Evolutionary conservation across 139 green algal species (phyloP), one percentile per base, ranked within the genome.

Genomic region (Chlorella sp.): DNA sequence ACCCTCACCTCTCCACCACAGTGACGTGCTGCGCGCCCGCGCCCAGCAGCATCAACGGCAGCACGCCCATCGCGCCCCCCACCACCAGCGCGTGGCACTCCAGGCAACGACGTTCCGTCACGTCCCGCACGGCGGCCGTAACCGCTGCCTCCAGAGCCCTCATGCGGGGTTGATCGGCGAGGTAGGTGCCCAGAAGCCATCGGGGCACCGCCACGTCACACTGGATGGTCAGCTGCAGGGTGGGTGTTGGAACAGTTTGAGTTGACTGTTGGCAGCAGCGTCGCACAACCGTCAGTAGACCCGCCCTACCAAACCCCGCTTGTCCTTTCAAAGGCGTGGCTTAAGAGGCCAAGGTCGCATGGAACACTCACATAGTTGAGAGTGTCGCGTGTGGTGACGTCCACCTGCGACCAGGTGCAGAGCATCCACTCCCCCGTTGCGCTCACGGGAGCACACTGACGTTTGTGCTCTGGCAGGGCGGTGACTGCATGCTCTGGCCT

Each of bases 21-120:
- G 90, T 94, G 4, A 93, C 91, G 74, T 96, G 91, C 17, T 66
- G 35, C 1, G 91, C 91, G 14, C 91, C 91, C 24, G 86, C 85
- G 10, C 76, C 60, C 63, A 96, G 80, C 4, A 86, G 86, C 66
- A 83, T 73, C 75, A 93, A 32, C 2, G 63, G 62, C 70, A 83
- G 27, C 55, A 80, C 33, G 2, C 78, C 78, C 20, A 36, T 62
- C 5, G 67, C 69, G 3, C 32, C 61, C 23, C 77, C 78, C 51
- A 83, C 30, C 51, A 83, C 36, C 70, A 83, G 65, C 63, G 80
- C 74, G 0, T 74, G 73, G 34, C 69, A 76, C 30, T 83, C 77
- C 35, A 24, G 14, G 31, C 31, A 6, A 10, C 27, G 55, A 55
- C 10, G 10, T 10, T 24, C 42, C 42, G 42, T 55, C 17, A 55